These are phyloP conservation scores for Grammothele lineata DNA, from an alignment of 768 basidiomycete species.

Conservation along the genomic window DNA sequence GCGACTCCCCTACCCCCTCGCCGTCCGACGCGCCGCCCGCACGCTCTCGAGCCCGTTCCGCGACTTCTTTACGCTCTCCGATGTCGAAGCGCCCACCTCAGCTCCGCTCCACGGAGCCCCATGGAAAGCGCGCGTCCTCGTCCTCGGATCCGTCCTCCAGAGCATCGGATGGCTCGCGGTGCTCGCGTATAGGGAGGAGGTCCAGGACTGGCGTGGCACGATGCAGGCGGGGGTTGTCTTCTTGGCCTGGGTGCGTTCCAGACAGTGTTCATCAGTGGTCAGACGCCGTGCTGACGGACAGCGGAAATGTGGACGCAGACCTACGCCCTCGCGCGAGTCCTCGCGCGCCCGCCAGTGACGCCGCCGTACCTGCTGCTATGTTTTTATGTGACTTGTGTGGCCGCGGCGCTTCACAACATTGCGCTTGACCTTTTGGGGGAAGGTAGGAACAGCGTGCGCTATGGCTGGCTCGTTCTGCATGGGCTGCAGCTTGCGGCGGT, in stretches of 20 bases:
- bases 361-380: constrained; percentile 49
- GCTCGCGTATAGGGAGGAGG: constrained; percentile 32
- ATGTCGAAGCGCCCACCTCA: constrained; percentile 39
- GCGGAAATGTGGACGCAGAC: constrained; percentile 29
- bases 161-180: constrained; percentile 40
- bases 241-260: constrained; percentile 46
- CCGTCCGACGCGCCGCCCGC: constrained; percentile 6
- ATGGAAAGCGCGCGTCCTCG: constrained; percentile 32
- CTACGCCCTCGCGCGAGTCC: constrained; percentile 38
- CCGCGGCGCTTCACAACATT: constrained; percentile 35
- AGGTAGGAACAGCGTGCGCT: not conserved
- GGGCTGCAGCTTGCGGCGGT: constrained; percentile 33
- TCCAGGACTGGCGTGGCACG: constrained; percentile 16
- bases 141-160: constrained; percentile 34
- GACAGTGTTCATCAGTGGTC: too few species aligned
- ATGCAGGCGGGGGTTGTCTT: constrained; percentile 30
- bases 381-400: constrained; percentile 36
- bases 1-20: constrained; percentile 7
- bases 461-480: constrained; percentile 20
- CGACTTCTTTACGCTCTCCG: constrained; percentile 48
- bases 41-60: constrained; percentile 35
- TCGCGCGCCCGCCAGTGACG: constrained; percentile 40
- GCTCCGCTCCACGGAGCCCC: constrained; percentile 19
- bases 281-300: not conserved
- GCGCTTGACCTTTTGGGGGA: constrained; percentile 25